Conservation (phyloP, 805 yeast genomes). For the Myxozyma melibiosi region DNA sequence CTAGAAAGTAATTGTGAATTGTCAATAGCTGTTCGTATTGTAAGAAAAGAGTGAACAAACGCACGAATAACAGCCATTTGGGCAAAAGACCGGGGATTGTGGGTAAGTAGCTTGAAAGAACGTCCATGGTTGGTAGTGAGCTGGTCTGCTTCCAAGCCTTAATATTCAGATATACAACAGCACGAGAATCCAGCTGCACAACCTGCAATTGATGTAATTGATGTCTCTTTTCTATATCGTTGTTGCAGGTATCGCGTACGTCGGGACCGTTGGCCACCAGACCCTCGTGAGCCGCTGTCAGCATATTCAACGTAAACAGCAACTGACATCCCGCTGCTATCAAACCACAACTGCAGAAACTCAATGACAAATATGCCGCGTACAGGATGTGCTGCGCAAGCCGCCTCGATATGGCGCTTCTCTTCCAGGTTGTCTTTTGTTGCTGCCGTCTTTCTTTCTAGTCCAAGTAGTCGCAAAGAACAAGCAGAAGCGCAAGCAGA, state of each 20-base stretch:
- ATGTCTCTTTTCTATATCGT: no score
- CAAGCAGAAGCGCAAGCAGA: no score
- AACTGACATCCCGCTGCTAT: no score
- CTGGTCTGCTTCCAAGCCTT: no score
- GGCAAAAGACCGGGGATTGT: constrained; percentile 62
- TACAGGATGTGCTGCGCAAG: not conserved
- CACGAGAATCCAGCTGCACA: no score
- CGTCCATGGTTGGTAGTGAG: no score
- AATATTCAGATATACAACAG: no score
- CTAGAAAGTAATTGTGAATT: constrained; percentile 25
- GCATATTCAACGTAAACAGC: no score
- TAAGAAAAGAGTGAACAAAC: not conserved
- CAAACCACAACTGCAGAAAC: not conserved
- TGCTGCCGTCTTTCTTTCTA: no score
- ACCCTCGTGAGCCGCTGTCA: not conserved
- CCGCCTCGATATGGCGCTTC: not conserved
- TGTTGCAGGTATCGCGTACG: no score
- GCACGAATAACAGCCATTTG: constrained; percentile 72
- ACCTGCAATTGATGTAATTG: no score
- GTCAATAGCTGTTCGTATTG: not conserved
- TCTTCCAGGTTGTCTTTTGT: not conserved
- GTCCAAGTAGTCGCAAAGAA: no score
- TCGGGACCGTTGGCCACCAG: not conserved
- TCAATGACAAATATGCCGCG: not conserved
- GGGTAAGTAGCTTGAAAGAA: constrained; percentile 45